These are phyloP conservation scores for Plenodomus biglobosus DNA, from an alignment of 2,329 filamentous ascomycete species.

Conservation along the genomic window DNA sequence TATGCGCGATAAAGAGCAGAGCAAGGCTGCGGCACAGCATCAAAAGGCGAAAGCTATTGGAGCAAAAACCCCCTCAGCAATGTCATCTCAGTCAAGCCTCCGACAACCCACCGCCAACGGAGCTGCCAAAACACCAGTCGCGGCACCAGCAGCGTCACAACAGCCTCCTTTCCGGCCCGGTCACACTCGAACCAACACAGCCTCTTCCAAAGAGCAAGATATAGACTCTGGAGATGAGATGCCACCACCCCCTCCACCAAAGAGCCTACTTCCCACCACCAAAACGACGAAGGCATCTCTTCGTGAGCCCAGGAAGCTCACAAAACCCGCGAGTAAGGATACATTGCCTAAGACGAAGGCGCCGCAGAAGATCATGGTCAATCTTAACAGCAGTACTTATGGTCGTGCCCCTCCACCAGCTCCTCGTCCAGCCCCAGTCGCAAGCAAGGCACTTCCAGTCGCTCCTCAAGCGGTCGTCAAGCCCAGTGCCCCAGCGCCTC, in stretches of 20 bases:
- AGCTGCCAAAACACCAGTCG: slow-evolving; percentile 53
- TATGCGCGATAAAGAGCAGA: slow-evolving; percentile 68
- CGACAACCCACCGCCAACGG: slow-evolving; percentile 20
- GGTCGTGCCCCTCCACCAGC: slow-evolving; percentile 53
- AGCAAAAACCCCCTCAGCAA: slow-evolving; percentile 55
- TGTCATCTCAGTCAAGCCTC: slow-evolving; percentile 39
- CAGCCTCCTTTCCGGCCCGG: slow-evolving; percentile 34
- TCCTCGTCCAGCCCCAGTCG: slow-evolving; percentile 52
- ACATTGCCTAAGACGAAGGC: slow-evolving; percentile 61
- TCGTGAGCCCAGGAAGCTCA: slow-evolving; percentile 51
- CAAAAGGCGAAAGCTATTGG: slow-evolving; percentile 42
- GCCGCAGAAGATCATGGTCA: slow-evolving; percentile 61
- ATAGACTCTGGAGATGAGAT: slow-evolving; percentile 54
- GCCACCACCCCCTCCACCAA: slow-evolving; percentile 63
- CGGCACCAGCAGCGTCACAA: slow-evolving; percentile 23
- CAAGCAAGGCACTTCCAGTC: slow-evolving; percentile 28
- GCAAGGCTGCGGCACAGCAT: slow-evolving; percentile 59
- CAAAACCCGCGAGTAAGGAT: slow-evolving; percentile 63
- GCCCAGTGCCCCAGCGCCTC: slow-evolving; percentile 56
- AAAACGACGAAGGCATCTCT: slow-evolving; percentile 44
- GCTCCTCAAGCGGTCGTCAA: slow-evolving; percentile 26
- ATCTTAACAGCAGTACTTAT: slow-evolving; percentile 62
- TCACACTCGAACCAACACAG: slow-evolving; percentile 30
- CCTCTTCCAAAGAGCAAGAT: slow-evolving; percentile 37
- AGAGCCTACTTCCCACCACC: slow-evolving; percentile 52